phyloP scores from a whole-genome alignment of 2,329 filamentous ascomycete species.

The Teratosphaeria epicoccoides region DNA sequence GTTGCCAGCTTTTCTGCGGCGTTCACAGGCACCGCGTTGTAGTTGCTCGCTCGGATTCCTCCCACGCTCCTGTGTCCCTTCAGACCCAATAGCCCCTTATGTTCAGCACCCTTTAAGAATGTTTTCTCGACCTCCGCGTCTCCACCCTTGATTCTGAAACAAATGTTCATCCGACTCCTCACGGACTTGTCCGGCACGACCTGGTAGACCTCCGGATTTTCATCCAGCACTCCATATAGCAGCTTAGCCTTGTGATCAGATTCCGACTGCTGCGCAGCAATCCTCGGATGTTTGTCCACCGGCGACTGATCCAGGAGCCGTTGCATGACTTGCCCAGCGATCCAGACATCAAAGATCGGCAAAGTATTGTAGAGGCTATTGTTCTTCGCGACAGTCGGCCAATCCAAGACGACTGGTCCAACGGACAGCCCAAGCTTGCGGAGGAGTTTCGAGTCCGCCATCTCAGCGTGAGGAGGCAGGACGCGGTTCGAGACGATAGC shows the following conservation, averaged over 20 bases:
- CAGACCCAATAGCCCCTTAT: slow-evolving; percentile 60
- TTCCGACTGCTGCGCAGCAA: slow-evolving; percentile 65
- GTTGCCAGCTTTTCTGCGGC: slow-evolving; percentile 57
- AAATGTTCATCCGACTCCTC: slow-evolving; percentile 89
- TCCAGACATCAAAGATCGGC: slow-evolving; percentile 87
- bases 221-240: slow-evolving; percentile 70
- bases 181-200: slow-evolving; percentile 66
- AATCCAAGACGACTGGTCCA: slow-evolving; percentile 69
- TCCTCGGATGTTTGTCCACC: slow-evolving; percentile 46
- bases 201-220: slow-evolving; percentile 59
- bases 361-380: slow-evolving; percentile 94
- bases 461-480: slow-evolving; percentile 54
- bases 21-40: slow-evolving; percentile 67
- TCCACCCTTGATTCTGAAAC: slow-evolving; percentile 64
- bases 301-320: slow-evolving; percentile 53
- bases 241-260: slow-evolving; percentile 62
- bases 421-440: slow-evolving; percentile 66
- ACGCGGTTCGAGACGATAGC: slow-evolving; percentile 74
- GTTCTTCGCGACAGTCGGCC: slow-evolving; percentile 78
- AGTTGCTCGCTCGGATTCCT: slow-evolving; percentile 78
- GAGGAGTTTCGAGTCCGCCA: slow-evolving; percentile 59
- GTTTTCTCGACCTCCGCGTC: slow-evolving; percentile 59
- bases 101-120: slow-evolving; percentile 64
- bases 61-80: slow-evolving; percentile 84
- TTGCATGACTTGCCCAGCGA: slow-evolving; percentile 80